Base-by-base conservation (phyloP, 1,284 basidiomycete genomes). In the Microbotryomycetes sp. region DNA sequence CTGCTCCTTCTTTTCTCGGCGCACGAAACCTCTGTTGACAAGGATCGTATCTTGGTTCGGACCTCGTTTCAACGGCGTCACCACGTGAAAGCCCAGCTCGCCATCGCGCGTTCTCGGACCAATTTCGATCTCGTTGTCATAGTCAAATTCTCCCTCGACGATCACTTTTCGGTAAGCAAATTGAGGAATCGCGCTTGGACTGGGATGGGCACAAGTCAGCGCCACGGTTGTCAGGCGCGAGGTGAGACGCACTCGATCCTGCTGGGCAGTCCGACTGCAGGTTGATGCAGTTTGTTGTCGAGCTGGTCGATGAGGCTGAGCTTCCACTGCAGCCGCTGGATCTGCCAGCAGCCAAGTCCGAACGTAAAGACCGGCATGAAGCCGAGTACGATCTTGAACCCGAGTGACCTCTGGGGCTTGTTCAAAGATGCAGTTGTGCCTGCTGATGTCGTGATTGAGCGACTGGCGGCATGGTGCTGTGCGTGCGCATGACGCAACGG, bases 261-360 rank as follows among this genome's bases (percentile, higher is more conserved):
- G 47, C 80, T 81, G 1, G 94, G 94, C 26, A 99, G 78, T 26
- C 79, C 74, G 61, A 98, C 82, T 0, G 96, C 88, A 35, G 84
- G 83, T 29, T 87, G 81, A 63, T 86, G 81, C 28, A 97, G 78
- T 77, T 97, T 97, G 75, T 89, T 85, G 73, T 97, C 89, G 48
- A 98, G 80, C 73, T 97, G 91, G 67, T 97, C 90, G 67, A 98
- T 97, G 62, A 98, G 80, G 55, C 83, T 82, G 30, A 97, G 79
- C 76, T 99, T 99, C 96, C 96, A 99, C 73, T 90, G 84, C 48
- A 98, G 81, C 46, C 96, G 82, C 71, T 90, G 82, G 30, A 84
- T 71, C 74, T 99, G 94, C 96, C 94, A 98, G 35, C 86, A 85
- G 23, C 94, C 94, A 61, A 98, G 80, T n/a, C 81, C 87, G 68